Conservation (phyloP, 192 early-diverging fungal species). For the Coemansia sp. region DNA sequence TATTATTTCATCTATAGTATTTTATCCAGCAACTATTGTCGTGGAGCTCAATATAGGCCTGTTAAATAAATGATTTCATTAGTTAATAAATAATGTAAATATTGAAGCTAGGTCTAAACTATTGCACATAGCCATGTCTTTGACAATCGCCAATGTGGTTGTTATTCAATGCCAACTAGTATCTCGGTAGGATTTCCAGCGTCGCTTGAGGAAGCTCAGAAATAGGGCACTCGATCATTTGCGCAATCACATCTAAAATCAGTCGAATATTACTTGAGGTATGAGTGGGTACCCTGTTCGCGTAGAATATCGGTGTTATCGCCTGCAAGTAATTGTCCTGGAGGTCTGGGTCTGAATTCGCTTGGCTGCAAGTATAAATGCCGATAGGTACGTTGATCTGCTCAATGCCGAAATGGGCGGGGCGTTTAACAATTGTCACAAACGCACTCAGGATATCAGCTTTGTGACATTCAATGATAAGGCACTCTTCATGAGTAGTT, state of each 20-base stretch:
- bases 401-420: not conserved
- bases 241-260: not conserved
- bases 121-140: too few relatives aligned
- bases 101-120: too few relatives aligned
- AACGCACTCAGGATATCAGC: not conserved
- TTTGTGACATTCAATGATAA: not conserved
- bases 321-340: not conserved
- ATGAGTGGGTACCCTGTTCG: not conserved
- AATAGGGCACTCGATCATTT: not conserved
- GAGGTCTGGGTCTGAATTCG: not conserved
- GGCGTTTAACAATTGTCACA: not conserved
- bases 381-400: not conserved
- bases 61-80: too few relatives aligned
- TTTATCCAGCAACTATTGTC: too few relatives aligned
- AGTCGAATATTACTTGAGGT: not conserved
- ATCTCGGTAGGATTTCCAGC: not conserved
- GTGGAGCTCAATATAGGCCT: too few relatives aligned
- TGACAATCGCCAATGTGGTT: too few relatives aligned
- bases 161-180: not conserved
- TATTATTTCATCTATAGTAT: constrained; percentile 14
- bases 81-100: too few relatives aligned
- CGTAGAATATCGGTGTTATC: not conserved
- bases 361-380: not conserved
- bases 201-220: not conserved
- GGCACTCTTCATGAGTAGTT: not conserved